A percentile compares a stretch with the other conserved stretches of the same genome.
phyloP scores from a whole-genome alignment of 129 eudicot species.

The Erigeron canadensis region DNA sequence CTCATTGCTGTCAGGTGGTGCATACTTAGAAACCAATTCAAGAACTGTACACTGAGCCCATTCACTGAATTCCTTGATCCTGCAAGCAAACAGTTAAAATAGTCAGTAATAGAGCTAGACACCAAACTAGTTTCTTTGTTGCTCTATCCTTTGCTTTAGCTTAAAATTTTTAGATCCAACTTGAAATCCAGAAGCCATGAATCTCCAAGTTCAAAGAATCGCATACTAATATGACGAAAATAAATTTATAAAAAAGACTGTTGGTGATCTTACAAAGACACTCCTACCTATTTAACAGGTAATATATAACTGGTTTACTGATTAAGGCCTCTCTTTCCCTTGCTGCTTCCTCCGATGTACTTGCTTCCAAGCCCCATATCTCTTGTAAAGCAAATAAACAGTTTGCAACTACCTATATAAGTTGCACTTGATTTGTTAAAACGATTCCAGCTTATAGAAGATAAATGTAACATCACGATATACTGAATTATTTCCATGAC shows the following conservation, averaged over 20 bases:
- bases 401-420: constrained; percentile 83
- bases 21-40: constrained; percentile 90
- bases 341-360: constrained; percentile 80
- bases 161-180: not conserved
- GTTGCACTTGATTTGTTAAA: not conserved
- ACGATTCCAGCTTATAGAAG: not conserved
- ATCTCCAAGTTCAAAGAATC: not conserved
- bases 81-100: constrained; percentile 33
- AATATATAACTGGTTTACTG: constrained; percentile 84
- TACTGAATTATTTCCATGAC: not conserved
- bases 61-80: constrained; percentile 94
- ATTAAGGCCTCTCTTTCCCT: constrained; percentile 78
- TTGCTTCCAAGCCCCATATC: constrained; percentile 91
- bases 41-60: constrained; percentile 98
- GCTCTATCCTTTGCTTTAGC: not conserved
- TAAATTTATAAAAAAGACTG: constrained; percentile 1
- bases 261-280: too few species aligned
- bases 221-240: constrained; percentile 4
- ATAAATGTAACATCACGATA: too few species aligned
- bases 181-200: constrained; percentile 4
- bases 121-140: not conserved
- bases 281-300: constrained; percentile 70
- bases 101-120: not conserved
- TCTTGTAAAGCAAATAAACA: constrained; percentile 86
- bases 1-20: constrained; percentile 84